phyloP scores from a whole-genome alignment of 2,329 filamentous ascomycete species.

The Hortaea werneckii region DNA sequence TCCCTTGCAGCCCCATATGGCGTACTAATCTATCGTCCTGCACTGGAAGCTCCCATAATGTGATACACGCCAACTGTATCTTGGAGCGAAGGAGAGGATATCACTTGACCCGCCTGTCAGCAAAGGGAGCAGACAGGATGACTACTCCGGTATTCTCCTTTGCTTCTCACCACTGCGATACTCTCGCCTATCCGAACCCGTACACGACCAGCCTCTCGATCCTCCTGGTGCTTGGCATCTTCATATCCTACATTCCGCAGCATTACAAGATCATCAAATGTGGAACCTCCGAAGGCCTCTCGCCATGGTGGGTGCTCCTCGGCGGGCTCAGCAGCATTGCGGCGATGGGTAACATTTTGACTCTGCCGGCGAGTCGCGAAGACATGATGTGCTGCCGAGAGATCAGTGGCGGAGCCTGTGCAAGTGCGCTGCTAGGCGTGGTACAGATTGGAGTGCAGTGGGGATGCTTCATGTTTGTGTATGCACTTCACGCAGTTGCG shows the following conservation, averaged over 20 bases:
- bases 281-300: constrained; percentile 84
- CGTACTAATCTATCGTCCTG: too few species aligned
- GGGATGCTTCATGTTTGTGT: constrained; percentile 89
- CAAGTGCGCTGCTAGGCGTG: constrained; percentile 76
- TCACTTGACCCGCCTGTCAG: too few species aligned
- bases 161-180: constrained; percentile 13
- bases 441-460: constrained; percentile 87
- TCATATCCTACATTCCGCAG: constrained; percentile 89
- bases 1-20: too few species aligned
- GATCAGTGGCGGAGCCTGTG: constrained; percentile 71
- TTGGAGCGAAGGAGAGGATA: too few species aligned
- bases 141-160: not conserved
- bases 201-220: constrained; percentile 18
- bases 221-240: constrained; percentile 74
- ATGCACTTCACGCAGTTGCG: constrained; percentile 26
- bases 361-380: constrained; percentile 68
- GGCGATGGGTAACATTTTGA: constrained; percentile 84
- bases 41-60: too few species aligned
- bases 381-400: constrained; percentile 81
- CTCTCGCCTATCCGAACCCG: constrained; percentile 19
- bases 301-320: constrained; percentile 89
- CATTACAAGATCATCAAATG: constrained; percentile 83
- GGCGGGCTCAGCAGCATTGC: constrained; percentile 78
- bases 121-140: too few species aligned
- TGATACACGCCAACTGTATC: too few species aligned